Evolutionary conservation across 495 filamentous ascomycete species (phyloP).

Genomic region (Lasiosphaeria hispida): DNA sequence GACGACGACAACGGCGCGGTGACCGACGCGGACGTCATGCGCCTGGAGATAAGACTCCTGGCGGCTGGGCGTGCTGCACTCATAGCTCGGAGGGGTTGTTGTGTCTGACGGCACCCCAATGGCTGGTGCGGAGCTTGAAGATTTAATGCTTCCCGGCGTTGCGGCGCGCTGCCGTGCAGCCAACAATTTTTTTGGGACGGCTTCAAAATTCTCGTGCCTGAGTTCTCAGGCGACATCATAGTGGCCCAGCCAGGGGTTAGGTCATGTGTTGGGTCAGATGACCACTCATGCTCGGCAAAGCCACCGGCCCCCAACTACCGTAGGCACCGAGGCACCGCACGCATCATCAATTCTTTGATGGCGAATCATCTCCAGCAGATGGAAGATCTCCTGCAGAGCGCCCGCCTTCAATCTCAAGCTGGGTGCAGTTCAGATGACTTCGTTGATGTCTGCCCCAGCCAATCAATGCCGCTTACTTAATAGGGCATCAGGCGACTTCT

Average conservation of each 20-base stretch:
- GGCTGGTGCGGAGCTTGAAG: conserved; percentile 14
- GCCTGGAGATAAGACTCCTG: conserved; percentile 34
- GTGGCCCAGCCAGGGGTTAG: not conserved
- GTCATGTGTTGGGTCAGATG: not conserved
- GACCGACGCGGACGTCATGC: conserved; percentile 21
- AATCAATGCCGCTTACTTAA: conserved; percentile 6
- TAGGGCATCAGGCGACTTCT: conserved; percentile 13
- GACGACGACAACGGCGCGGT: conserved; percentile 22
- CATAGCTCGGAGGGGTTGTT: conserved; percentile 26
- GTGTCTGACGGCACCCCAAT: conserved; percentile 17
- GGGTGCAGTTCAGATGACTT: not conserved
- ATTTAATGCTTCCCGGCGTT: not conserved
- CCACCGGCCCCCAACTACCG: not conserved
- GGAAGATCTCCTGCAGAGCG: too few relatives aligned
- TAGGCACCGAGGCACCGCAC: not conserved
- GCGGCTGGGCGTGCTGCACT: conserved; percentile 34
- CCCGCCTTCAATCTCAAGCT: too few relatives aligned
- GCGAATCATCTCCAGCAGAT: not conserved
- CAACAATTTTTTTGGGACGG: conserved; percentile 9
- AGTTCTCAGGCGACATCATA: too few relatives aligned
- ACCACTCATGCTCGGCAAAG: not conserved
- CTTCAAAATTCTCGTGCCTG: too few relatives aligned
- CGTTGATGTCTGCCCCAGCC: not conserved
- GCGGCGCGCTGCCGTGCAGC: conserved; percentile 2
- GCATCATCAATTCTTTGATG: not conserved